A percentile compares a stretch with the other conserved stretches of the same genome.
These are phyloP conservation scores for Spinacia oleracea DNA, from an alignment of 179 eudicot species.

Conservation along the genomic window DNA sequence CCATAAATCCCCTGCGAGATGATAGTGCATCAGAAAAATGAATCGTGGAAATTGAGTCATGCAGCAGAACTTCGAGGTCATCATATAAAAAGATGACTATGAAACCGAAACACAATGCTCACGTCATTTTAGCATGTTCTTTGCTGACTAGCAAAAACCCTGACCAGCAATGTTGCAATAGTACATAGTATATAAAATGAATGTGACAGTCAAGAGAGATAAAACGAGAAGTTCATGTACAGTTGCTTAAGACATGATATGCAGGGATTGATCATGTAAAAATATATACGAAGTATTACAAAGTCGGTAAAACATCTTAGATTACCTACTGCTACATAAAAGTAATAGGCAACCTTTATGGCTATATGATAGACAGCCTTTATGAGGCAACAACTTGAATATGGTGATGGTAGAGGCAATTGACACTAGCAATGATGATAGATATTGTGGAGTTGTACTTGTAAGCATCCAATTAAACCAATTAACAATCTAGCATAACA, in stretches of 20 bases:
- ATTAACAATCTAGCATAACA: background rate
- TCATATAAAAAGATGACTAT: background rate
- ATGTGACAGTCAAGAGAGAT: background rate
- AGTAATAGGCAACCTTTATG: background rate
- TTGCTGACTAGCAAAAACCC: background rate
- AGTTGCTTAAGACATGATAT: background rate
- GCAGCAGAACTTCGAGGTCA: background rate
- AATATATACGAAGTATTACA: background rate
- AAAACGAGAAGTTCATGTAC: background rate
- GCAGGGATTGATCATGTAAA: background rate
- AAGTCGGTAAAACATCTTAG: background rate
- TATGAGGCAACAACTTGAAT: background rate
- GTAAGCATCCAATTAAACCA: background rate
- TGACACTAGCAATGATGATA: background rate
- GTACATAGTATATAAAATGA: too few species aligned
- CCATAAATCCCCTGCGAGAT: slow-evolving; percentile 76
- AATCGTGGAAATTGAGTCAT: background rate
- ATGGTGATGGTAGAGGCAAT: background rate
- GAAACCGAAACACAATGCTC: background rate
- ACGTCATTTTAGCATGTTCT: background rate
- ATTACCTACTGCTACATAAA: background rate
- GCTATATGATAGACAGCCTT: background rate
- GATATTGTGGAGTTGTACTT: background rate
- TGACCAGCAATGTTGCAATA: background rate
- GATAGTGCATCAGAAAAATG: slow-evolving; percentile 6